phyloP scores from a whole-genome alignment of 2,329 filamentous ascomycete species.

The Claviceps humidiphila region DNA sequence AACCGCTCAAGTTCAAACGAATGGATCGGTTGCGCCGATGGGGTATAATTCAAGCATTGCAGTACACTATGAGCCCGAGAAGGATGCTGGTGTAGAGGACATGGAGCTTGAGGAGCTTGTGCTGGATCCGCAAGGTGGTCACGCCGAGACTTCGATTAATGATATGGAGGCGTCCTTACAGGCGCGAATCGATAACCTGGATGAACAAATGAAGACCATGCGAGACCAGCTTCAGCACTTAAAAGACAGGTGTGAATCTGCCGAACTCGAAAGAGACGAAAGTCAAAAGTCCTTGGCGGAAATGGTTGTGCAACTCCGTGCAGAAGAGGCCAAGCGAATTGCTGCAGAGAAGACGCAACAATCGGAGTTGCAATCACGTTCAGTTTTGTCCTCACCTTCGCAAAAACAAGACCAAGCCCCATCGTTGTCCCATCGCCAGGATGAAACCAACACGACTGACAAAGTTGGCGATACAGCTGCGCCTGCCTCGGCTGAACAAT shows the following conservation, averaged over 20 bases:
- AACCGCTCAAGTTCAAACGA: conserved; percentile 24
- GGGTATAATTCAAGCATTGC: conserved; percentile 13
- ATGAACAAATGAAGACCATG: conserved; percentile 68
- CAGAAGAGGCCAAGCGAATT: conserved; percentile 42
- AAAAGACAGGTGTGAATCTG: conserved; percentile 62
- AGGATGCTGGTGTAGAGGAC: background rate
- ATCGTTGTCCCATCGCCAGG: conserved; percentile 12
- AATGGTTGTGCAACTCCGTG: conserved; percentile 73
- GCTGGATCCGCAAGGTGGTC: background rate
- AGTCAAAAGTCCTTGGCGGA: conserved; percentile 67
- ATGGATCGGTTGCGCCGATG: conserved; percentile 14
- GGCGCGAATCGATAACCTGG: conserved; percentile 60
- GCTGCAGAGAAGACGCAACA: conserved; percentile 28
- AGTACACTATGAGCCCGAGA: conserved; percentile 9
- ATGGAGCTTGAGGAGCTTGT: background rate
- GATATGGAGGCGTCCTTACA: conserved; percentile 32
- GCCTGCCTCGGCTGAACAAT: background rate
- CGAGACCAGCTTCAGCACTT: conserved; percentile 68
- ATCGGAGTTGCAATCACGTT: background rate
- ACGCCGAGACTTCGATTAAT: conserved; percentile 4
- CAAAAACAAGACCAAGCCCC: conserved; percentile 3
- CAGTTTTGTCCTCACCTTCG: background rate
- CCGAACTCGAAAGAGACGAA: conserved; percentile 62
- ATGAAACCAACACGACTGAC: conserved; percentile 3
- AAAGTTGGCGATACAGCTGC: background rate